Evolutionary conservation across 1,284 basidiomycete species (phyloP).

Genomic region (Puccinia triticina): DNA sequence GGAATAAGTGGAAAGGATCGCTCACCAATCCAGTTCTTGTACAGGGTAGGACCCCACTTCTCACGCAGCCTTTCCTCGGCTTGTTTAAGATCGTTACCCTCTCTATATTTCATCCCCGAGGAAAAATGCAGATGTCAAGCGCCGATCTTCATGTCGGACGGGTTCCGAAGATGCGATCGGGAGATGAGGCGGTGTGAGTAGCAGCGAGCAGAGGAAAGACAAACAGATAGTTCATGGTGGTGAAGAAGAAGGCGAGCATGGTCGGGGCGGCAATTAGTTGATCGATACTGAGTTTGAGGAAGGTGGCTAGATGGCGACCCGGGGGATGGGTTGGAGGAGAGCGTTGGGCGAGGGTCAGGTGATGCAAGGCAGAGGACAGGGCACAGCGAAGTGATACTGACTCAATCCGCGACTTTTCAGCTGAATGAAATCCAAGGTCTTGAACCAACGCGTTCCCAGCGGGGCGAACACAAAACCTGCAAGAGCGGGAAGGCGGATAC

Average conservation of each 20-base stretch:
- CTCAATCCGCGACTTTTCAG: constrained; percentile 32
- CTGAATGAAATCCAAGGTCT: constrained; percentile 49
- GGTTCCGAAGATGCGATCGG: neutral
- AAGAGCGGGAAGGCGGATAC: neutral
- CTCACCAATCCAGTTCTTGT: constrained; percentile 47
- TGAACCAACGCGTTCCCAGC: constrained; percentile 47
- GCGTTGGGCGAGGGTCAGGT: neutral
- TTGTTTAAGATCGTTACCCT: constrained; percentile 46
- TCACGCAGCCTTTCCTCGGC: constrained; percentile 41
- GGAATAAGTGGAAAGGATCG: neutral
- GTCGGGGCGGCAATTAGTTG: constrained; percentile 49
- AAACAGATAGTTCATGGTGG: constrained; percentile 49
- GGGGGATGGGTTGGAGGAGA: too few species aligned
- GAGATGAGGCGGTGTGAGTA: neutral
- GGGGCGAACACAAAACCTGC: constrained; percentile 47
- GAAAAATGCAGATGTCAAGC: neutral
- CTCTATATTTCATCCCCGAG: neutral
- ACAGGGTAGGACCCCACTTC: constrained; percentile 49
- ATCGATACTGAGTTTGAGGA: constrained; percentile 38
- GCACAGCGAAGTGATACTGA: neutral
- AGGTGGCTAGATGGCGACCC: neutral
- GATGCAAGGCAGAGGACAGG: neutral
- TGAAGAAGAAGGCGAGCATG: constrained; percentile 49
- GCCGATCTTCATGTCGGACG: neutral
- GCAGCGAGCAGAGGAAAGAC: neutral